Percentiles rank a stretch among this genome's conserved stretches.
These are phyloP conservation scores for Starmerella tilneyi DNA, from an alignment of 805 yeast species.

Conservation along the genomic window DNA sequence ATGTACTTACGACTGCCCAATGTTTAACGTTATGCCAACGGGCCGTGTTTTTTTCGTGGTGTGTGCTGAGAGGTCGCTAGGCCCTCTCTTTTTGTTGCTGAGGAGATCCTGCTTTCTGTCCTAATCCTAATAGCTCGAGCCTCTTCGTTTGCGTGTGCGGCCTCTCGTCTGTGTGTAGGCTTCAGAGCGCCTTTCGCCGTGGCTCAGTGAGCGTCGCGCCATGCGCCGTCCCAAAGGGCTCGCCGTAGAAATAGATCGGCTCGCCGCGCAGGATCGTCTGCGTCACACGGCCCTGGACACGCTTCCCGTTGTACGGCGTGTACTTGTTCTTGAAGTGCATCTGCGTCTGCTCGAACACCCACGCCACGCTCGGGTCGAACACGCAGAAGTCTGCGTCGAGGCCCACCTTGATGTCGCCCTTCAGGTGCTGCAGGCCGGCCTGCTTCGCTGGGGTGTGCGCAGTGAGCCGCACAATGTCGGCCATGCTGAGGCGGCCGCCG, in stretches of 20 bases:
- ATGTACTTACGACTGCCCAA: too few relatives aligned
- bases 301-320: slow-evolving; percentile 71
- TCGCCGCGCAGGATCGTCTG: slow-evolving; percentile 74
- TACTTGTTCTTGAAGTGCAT: slow-evolving; percentile 70
- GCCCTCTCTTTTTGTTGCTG: too few relatives aligned
- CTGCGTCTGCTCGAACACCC: slow-evolving; percentile 32
- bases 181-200: too few relatives aligned
- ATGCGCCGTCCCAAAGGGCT: slow-evolving; percentile 9
- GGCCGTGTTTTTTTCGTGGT: too few relatives aligned
- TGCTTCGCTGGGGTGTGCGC: slow-evolving; percentile 75
- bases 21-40: too few relatives aligned
- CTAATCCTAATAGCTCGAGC: too few relatives aligned
- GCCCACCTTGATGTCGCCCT: slow-evolving; percentile 66
- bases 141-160: too few relatives aligned
- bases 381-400: slow-evolving; percentile 81
- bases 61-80: too few relatives aligned
- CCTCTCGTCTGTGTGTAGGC: too few relatives aligned
- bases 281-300: slow-evolving; percentile 59
- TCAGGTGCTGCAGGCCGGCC: slow-evolving; percentile 60
- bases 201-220: not conserved
- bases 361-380: slow-evolving; percentile 58
- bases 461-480: slow-evolving; percentile 69
- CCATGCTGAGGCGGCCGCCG: slow-evolving; percentile 40
- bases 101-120: too few relatives aligned
- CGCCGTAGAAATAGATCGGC: slow-evolving; percentile 38